Evolutionary conservation across 106 monocot species (phyloP), one percentile per base, ranked within the genome.

Genomic region (Dendrobium nobile): DNA sequence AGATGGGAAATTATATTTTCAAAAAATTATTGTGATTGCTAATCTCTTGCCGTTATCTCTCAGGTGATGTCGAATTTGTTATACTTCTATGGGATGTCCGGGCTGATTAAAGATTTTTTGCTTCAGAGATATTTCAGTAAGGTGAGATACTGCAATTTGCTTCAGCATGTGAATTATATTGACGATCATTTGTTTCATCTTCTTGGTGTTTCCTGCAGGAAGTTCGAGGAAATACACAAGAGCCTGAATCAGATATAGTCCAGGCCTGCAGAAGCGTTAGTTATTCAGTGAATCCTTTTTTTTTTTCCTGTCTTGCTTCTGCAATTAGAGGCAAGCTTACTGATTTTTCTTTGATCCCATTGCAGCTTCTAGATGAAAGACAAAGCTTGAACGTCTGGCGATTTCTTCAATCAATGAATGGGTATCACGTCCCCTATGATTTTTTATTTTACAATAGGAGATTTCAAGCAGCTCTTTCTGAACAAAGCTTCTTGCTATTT

Each of bases 51-150:
- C 13, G 2, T 51, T 13, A 13, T 13, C 51, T 51, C n/a, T 87
- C 81, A 92, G 95, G 85, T 92, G 27, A 83, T 95, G 85, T 85
- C 82, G 11, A 95, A 90, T 89, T 83, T 95, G 68, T 77, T 95
- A 37, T 90, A 95, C 70, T 95, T 84, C 58, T 95, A 95, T 85
- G 95, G 95, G 27, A 95, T 95, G 88, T 89, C 90, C 83, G 88
- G 90, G 33, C 77, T 92, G 80, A 65, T 89, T 28, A 88, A 92
- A 67, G 92, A 92, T 37, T 86, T 80, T 58, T 75, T 95, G 75
- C 88, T 92, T 41, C 92, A 92, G 68, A 79, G 95, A 15, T 95
- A 95, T 45, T 95, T 95, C 41, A 90, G 95, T 77, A 95, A 95
- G 90, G 95, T 94, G 28, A 37, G 70, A 74, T 18, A 42, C 78